A percentile compares a stretch with the other conserved stretches of the same genome.
Evolutionary conservation across 2,329 filamentous ascomycete genomes (phyloP).

Genomic region (Talaromyces amestolkiae): DNA sequence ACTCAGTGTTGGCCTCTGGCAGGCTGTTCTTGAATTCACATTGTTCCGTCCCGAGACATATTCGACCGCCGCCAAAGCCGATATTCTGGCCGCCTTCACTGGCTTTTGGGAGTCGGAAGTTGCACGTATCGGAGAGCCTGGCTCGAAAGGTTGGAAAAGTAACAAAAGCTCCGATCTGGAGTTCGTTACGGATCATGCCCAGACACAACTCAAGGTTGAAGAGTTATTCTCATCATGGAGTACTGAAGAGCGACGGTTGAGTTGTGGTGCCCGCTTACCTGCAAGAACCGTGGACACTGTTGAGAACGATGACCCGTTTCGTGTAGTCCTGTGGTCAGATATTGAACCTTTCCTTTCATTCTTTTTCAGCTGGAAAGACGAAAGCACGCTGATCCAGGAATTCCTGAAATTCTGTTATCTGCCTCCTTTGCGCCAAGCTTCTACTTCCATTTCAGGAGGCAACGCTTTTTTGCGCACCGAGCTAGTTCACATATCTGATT

Average conservation of each 20-base stretch:
- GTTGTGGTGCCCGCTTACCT: slow-evolving; percentile 56
- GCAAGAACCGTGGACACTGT: slow-evolving; percentile 73
- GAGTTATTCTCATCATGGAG: slow-evolving; percentile 47
- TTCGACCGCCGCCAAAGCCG: slow-evolving; percentile 14
- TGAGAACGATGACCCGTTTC: slow-evolving; percentile 75
- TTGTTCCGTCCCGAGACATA: slow-evolving; percentile 56
- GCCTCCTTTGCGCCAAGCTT: slow-evolving; percentile 49
- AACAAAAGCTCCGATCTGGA: slow-evolving; percentile 32
- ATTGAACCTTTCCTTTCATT: slow-evolving; percentile 60
- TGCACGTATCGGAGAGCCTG: slow-evolving; percentile 71
- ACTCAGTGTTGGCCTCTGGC: slow-evolving; percentile 75
- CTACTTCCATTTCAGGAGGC: slow-evolving; percentile 40
- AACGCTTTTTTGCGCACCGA: slow-evolving; percentile 57
- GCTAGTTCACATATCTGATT: slow-evolving; percentile 31
- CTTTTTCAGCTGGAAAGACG: slow-evolving; percentile 33
- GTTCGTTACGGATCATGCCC: slow-evolving; percentile 28
- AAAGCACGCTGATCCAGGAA: slow-evolving; percentile 60
- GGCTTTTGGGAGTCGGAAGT: slow-evolving; percentile 87
- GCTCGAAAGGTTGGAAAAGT: slow-evolving; percentile 66
- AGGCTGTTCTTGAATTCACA: slow-evolving; percentile 71
- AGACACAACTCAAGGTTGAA: slow-evolving; percentile 24
- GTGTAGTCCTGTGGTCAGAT: slow-evolving; percentile 77
- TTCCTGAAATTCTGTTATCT: slow-evolving; percentile 68
- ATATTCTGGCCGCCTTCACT: slow-evolving; percentile 50
- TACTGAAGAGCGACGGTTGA: slow-evolving; percentile 54